These are phyloP conservation scores for Ophiocordyceps camponoti-floridani DNA, from an alignment of 2,329 filamentous ascomycete species.

Conservation along the genomic window DNA sequence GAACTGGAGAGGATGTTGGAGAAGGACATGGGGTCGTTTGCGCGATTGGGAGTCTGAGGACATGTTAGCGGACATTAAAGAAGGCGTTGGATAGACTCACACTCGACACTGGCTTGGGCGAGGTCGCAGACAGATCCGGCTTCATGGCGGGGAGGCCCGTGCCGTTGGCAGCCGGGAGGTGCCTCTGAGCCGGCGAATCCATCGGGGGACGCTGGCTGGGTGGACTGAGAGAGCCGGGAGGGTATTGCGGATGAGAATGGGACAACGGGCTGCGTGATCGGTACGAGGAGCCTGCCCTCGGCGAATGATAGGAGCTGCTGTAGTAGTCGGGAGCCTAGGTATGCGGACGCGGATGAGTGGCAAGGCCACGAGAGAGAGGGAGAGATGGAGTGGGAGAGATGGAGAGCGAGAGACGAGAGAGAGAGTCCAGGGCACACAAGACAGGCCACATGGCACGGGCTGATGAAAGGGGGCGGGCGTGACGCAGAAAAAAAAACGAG, in stretches of 20 bases:
- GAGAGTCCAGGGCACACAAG: background rate
- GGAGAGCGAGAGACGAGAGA: background rate
- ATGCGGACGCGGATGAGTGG: background rate
- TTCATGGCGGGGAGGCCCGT: constrained; percentile 22
- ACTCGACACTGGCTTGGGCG: constrained; percentile 19
- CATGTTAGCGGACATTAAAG: background rate
- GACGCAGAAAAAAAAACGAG: constrained; percentile 7
- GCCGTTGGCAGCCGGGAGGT: constrained; percentile 21
- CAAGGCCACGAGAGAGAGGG: background rate
- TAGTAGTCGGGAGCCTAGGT: constrained; percentile 20
- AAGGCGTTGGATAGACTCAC: constrained; percentile 15
- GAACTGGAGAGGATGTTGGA: constrained; percentile 81
- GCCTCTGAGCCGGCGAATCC: constrained; percentile 23
- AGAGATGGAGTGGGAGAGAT: background rate
- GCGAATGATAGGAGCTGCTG: constrained; percentile 30
- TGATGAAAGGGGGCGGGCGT: background rate
- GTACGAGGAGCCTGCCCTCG: constrained; percentile 22
- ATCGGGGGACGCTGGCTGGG: constrained; percentile 21
- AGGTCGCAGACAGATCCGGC: constrained; percentile 21
- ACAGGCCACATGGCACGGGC: background rate
- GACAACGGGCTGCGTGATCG: constrained; percentile 31
- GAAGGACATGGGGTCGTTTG: constrained; percentile 84
- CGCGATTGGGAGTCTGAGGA: constrained; percentile 50
- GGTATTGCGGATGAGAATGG: constrained; percentile 28
- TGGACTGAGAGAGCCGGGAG: constrained; percentile 24